These are phyloP conservation scores for Litchi chinensis DNA, from an alignment of 345 rosid species.

Conservation along the genomic window DNA sequence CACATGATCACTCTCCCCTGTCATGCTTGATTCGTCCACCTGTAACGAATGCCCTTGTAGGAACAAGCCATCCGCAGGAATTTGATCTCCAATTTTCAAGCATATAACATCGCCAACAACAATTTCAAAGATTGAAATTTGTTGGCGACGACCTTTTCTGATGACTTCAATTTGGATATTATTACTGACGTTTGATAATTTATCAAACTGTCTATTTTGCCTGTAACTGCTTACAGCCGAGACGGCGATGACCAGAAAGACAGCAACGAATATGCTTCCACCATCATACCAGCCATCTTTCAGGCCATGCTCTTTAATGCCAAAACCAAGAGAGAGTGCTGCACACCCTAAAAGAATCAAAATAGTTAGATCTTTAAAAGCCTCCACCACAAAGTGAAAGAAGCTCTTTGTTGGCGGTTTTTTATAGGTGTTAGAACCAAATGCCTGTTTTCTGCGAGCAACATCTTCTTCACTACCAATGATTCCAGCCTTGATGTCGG, in stretches of 20 bases:
- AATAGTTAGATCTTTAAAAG: conserved; percentile 26
- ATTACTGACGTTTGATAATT: conserved; percentile 21
- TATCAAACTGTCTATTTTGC: conserved; percentile 26
- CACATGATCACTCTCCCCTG: conserved; percentile 27
- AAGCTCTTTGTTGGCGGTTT: conserved; percentile 34
- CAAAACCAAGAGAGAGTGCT: conserved; percentile 31
- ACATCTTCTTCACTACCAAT: conserved; percentile 22
- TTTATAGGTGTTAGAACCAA: conserved; percentile 41
- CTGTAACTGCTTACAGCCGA: conserved; percentile 29
- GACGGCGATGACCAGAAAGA: conserved; percentile 25
- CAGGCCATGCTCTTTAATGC: conserved; percentile 29
- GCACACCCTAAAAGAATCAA: conserved; percentile 33
- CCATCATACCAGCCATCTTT: conserved; percentile 40
- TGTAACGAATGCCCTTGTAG: conserved; percentile 21
- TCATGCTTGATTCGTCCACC: conserved; percentile 36
- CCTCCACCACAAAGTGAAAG: conserved; percentile 26
- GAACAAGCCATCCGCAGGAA: conserved; percentile 43
- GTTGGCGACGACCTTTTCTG: conserved; percentile 18
- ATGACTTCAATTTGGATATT: conserved; percentile 25
- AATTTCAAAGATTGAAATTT: conserved; percentile 26
- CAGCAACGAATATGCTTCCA: conserved; percentile 31
- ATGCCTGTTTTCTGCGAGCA: conserved; percentile 25
- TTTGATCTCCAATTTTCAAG: conserved; percentile 35
- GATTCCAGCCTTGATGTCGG: conserved; percentile 25
- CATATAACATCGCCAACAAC: conserved; percentile 39